Percentiles rank a stretch among this genome's conserved stretches.
phyloP scores from a whole-genome alignment of 1,139 yeast species.

The Hemisphaericaspora subhashii region DNA sequence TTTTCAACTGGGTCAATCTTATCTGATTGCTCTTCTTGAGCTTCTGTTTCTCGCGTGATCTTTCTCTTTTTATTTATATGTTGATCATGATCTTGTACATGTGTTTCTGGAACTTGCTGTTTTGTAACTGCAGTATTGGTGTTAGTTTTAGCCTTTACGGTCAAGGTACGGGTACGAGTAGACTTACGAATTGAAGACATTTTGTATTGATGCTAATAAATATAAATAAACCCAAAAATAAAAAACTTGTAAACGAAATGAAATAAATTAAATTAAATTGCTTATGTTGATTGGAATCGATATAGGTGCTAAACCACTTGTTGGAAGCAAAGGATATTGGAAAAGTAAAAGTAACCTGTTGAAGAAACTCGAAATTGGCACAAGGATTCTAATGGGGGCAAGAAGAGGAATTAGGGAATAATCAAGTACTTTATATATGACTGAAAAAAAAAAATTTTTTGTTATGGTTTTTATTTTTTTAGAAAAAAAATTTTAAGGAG shows the following conservation, averaged over 20 bases:
- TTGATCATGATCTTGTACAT: conserved; percentile 5
- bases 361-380: neutral
- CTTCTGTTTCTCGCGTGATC: conserved; percentile 14
- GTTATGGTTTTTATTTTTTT: neutral
- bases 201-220: neutral
- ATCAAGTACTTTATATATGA: neutral
- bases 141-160: conserved; percentile 20
- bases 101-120: conserved; percentile 2
- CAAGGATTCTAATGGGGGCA: neutral
- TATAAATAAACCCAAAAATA: neutral
- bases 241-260: neutral
- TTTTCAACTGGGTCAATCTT: conserved; percentile 48
- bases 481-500: neutral
- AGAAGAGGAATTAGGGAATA: neutral
- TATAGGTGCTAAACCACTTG: too few relatives aligned
- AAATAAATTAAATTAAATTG: neutral
- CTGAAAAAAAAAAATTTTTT: neutral
- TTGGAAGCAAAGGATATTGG: too few relatives aligned
- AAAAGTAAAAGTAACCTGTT: neutral
- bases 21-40: conserved; percentile 23
- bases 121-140: conserved; percentile 4
- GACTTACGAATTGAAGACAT: conserved; percentile 35
- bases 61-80: conserved; percentile 16
- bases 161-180: conserved; percentile 27
- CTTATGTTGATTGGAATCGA: too few relatives aligned